Base-by-base conservation (phyloP, 2,329 filamentous ascomycete genomes). In the Leptographium wingfieldii region DNA sequence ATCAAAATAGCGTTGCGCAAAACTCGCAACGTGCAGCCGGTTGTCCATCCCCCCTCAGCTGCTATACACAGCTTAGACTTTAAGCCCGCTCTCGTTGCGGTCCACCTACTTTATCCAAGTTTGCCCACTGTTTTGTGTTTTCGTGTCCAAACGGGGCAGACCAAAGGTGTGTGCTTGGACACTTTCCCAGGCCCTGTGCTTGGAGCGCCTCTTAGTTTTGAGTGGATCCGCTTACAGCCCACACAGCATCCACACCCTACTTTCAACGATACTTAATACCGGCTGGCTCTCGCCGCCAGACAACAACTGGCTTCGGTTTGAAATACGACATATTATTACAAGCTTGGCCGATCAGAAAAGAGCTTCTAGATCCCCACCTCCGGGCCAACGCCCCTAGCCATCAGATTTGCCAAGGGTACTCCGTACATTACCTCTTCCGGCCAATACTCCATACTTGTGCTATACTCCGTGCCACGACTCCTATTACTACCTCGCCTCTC, bases 111-210 rank as follows among this genome's bases (percentile, higher is more conserved):
- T 56, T 58, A 46, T 19, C 57, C 55, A 55, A 43, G 25, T 25
- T 33, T 52, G 40, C 16, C 55, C 46, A 43, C 54, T 48, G 52
- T 59, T 58, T 61, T 60, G 55, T 59, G 33, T 57, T 62, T 59
- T 61, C 60, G 60, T 55, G 51, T 60, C 48, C 40, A 33, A 56
- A 57, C 59, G 57, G 55, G 54, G 38, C 58, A 53, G 31, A 54
- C 53, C 25, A 55, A 60, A 48, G 59, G 59, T 56, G 58, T 59
- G 62, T 63, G 62, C 62, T 63, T 62, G 60, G 62, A 63, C 60
- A 33, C 51, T 63, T 62, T 57, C 25, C 40, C 12, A 46, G 29
- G 54, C 31, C 43, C 27, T 31, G 35, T 38, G 58, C 49, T 33
- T 49, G 55, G 55, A 55, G 49, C 40, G 29, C 46, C 55, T 52